Percentiles rank a stretch among this genome's conserved stretches.
phyloP scores from a whole-genome alignment of 2,329 filamentous ascomycete genomes.

The Alternaria triticimaculans region DNA sequence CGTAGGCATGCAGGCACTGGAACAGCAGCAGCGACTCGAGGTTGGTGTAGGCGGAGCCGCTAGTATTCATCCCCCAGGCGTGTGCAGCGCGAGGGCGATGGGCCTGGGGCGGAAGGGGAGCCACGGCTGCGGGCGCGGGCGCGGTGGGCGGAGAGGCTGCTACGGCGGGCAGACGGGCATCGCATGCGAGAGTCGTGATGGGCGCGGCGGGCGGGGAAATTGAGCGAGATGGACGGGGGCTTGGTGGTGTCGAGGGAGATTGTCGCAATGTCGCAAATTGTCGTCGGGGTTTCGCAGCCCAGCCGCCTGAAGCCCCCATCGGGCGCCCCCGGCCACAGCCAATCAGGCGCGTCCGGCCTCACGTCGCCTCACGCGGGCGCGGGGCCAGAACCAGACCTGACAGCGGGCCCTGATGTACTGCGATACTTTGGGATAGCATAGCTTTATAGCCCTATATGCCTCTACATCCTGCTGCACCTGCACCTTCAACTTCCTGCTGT shows the following conservation, averaged over 20 bases:
- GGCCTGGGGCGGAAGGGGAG: slow-evolving; percentile 40
- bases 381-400: slow-evolving; percentile 4
- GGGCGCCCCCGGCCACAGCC: slow-evolving; percentile 3
- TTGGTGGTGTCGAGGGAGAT: slow-evolving; percentile 16
- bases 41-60: slow-evolving; percentile 73
- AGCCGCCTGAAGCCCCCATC: neutral
- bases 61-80: slow-evolving; percentile 62
- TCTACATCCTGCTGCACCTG: neutral
- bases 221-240: slow-evolving; percentile 25
- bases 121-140: slow-evolving; percentile 42
- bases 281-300: slow-evolving; percentile 12
- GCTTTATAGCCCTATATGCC: neutral
- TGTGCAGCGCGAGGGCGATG: slow-evolving; percentile 39
- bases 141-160: slow-evolving; percentile 27
- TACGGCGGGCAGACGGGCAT: slow-evolving; percentile 32
- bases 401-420: neutral
- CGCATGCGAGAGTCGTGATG: slow-evolving; percentile 21
- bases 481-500: neutral
- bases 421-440: neutral
- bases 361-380: slow-evolving; percentile 5
- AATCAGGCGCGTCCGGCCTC: slow-evolving; percentile 11
- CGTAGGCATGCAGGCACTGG: slow-evolving; percentile 75
- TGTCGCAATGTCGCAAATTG: slow-evolving; percentile 12
- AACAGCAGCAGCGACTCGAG: slow-evolving; percentile 88
- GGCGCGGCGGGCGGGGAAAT: slow-evolving; percentile 20